Evolutionary conservation across 306 rosid genomes (phyloP).

Genomic region (Lagenaria siceraria): DNA sequence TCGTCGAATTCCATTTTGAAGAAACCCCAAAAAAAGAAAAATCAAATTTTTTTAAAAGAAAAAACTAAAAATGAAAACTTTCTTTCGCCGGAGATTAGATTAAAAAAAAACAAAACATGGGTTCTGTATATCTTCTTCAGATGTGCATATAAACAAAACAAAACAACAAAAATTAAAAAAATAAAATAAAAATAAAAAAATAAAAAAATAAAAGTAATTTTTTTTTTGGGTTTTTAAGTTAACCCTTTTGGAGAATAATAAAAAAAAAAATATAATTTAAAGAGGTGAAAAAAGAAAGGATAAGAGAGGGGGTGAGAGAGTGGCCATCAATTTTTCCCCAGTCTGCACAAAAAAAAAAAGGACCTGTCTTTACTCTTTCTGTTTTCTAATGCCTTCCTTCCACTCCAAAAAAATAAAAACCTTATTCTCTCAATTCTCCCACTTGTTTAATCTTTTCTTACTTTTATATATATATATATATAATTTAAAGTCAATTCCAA

Average conservation of each 20-base stretch:
- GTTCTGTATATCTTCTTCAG: not conserved
- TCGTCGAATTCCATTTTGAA: conserved; percentile 53
- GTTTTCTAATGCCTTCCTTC: conserved; percentile 15
- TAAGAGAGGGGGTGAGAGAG: conserved; percentile 37
- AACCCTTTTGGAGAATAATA: conserved; percentile 14
- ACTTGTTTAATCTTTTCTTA: too few species aligned
- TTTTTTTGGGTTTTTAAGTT: not conserved
- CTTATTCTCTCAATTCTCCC: too few species aligned
- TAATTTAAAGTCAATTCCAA: too few species aligned
- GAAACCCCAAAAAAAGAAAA: not conserved
- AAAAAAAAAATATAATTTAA: not conserved
- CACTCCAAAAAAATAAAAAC: not conserved
- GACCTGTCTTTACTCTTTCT: conserved; percentile 25
- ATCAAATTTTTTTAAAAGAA: too few species aligned
- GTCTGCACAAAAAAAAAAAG: conserved; percentile 21
- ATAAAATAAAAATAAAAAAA: too few species aligned
- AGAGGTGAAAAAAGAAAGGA: conserved; percentile 21
- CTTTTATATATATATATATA: too few species aligned
- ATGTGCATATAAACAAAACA: not conserved
- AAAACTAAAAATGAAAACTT: not conserved
- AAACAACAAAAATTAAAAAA: not conserved
- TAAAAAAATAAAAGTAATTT: not conserved
- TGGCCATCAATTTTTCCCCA: conserved; percentile 50
- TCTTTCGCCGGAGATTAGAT: not conserved
- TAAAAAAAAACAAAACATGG: not conserved